Percentiles rank a stretch among this genome's conserved stretches.
phyloP scores from a whole-genome alignment of 2,329 filamentous ascomycete species.

The Exophiala dermatitidis region DNA sequence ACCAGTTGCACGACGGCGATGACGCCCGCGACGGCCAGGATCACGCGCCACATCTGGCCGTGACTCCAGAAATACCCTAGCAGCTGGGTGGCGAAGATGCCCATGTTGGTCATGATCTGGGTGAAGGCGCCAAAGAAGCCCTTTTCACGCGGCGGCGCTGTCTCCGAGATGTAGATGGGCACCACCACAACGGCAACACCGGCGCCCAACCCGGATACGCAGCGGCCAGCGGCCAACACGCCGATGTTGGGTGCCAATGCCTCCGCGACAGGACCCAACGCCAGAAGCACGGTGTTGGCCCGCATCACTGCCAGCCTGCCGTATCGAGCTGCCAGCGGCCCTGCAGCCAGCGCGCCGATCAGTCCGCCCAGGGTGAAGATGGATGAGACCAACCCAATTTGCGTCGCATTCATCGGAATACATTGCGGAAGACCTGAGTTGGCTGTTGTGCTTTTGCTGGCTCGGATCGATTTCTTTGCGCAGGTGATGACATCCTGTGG shows the following conservation, averaged over 20 bases:
- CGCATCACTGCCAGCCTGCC: slow-evolving; percentile 73
- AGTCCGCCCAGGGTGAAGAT: slow-evolving; percentile 88
- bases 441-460: slow-evolving; percentile 56
- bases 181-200: slow-evolving; percentile 89
- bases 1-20: slow-evolving; percentile 61
- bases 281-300: slow-evolving; percentile 67
- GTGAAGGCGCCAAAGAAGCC: slow-evolving; percentile 81
- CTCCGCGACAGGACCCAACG: slow-evolving; percentile 68
- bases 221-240: slow-evolving; percentile 63
- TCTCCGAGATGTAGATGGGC: slow-evolving; percentile 88
- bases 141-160: slow-evolving; percentile 66
- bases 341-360: slow-evolving; percentile 70
- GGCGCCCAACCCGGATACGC: slow-evolving; percentile 75
- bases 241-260: slow-evolving; percentile 61
- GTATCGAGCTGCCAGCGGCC: slow-evolving; percentile 65
- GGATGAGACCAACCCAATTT: slow-evolving; percentile 84
- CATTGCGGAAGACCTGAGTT: slow-evolving; percentile 62
- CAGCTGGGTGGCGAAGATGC: slow-evolving; percentile 75
- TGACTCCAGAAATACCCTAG: slow-evolving; percentile 83
- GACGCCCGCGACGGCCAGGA: slow-evolving; percentile 64
- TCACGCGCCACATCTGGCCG: slow-evolving; percentile 72
- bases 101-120: slow-evolving; percentile 87
- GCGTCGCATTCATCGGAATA: slow-evolving; percentile 75
- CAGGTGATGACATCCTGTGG: slow-evolving; percentile 92
- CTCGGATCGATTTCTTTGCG: slow-evolving; percentile 51